Base-by-base conservation (phyloP, 345 rosid species). In the Hibiscus mutabilis region DNA sequence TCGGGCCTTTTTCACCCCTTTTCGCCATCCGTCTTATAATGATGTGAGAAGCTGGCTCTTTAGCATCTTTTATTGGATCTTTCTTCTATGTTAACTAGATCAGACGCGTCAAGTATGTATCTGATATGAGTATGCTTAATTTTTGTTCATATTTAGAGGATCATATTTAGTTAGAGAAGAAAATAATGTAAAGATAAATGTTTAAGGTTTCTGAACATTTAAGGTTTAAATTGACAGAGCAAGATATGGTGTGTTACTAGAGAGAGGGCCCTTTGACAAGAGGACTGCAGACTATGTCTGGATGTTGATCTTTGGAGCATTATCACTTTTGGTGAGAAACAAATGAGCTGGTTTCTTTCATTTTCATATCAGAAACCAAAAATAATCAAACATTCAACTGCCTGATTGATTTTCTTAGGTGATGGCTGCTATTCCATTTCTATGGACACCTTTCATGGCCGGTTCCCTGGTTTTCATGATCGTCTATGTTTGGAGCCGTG, bases 231-330 rank as follows among this genome's bases (percentile, higher is more conserved):
- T 69, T n/a, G 21, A 65, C 21, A 86, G 90, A 83, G 90, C 89
- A 55, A 83, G 67, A 75, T 86, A 83, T 76, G 89, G 90, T 24
- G 90, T 88, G 44, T 76, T 83, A 18, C 62, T 88, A 61, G 93
- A 88, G 82, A 80, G 79, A 60, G 93, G 85, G 31, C 82, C 90
- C 12, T 88, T 88, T 59, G 87, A 85, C 78, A 86, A 85, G 80
- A 85, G 93, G 75, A 85, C 86, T 10, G 89, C 93, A 16, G 93
- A 88, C 66, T 86, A 69, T 75, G 77, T 86, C 27, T 88, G 93
- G 90, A 88, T 88, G 93, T 71, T 88, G 58, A 68, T 88, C 72
- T 83, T 86, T 58, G 93, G 90, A 59, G 90, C 90, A n/a, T 19
- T 88, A 0, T 81, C 93, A 60, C 87, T 88, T 58, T 75, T 86